Conservation (phyloP, 768 basidiomycete species). For the Termitomyces sp. region DNA sequence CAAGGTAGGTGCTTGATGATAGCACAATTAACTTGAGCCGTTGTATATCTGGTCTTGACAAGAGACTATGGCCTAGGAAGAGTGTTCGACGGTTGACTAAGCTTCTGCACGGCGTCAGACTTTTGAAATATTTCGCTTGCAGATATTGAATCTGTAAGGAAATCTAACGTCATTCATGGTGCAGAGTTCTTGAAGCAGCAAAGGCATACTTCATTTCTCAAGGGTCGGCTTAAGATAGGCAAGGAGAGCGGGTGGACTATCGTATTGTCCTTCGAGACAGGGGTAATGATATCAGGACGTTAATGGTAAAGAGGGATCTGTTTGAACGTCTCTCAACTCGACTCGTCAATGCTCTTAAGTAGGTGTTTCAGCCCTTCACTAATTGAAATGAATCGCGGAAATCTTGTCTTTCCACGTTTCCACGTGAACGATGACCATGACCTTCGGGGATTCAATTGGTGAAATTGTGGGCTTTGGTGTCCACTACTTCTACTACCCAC, state of each 20-base stretch:
- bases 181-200: background rate
- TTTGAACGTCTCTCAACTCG: background rate
- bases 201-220: background rate
- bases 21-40: background rate
- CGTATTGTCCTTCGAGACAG: background rate
- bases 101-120: too few species aligned
- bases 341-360: background rate
- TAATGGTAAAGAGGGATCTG: background rate
- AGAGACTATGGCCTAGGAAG: too few species aligned
- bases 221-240: background rate
- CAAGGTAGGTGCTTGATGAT: conserved; percentile 3
- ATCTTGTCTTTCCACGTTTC: too few species aligned
- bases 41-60: background rate
- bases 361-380: background rate
- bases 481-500: too few species aligned
- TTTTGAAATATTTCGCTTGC: background rate
- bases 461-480: too few species aligned
- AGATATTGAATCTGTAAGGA: background rate
- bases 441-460: too few species aligned
- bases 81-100: too few species aligned
- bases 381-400: too few species aligned
- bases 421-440: too few species aligned
- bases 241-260: background rate
- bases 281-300: background rate
- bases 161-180: background rate